Evolutionary conservation across 371 early-diverging fungal species (phyloP).

Genomic region (Actinomortierella wolfii): DNA sequence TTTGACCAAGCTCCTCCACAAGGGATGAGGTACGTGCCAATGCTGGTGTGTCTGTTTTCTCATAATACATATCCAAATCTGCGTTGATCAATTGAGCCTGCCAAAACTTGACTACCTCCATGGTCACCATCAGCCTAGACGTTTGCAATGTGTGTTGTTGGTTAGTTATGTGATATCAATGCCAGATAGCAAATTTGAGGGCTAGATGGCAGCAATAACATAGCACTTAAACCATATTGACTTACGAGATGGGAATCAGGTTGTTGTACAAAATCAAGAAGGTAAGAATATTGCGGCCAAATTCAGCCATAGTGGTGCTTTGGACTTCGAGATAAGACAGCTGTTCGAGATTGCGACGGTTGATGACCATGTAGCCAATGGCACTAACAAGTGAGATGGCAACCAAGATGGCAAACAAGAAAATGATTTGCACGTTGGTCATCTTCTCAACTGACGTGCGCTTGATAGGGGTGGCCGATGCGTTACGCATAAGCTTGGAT

Average conservation of each 20-base stretch:
- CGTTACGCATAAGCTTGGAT: conserved; percentile 88
- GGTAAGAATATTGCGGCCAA: conserved; percentile 80
- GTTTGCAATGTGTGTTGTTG: no score
- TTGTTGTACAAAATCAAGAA: conserved; percentile 91
- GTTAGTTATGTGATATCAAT: no score
- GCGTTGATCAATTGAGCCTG: conserved; percentile 80
- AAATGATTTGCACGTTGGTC: conserved; percentile 93
- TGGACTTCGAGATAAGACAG: conserved; percentile 29
- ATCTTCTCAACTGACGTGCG: conserved; percentile 81
- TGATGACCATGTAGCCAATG: conserved; percentile 70
- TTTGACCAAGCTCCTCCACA: conserved; percentile 94
- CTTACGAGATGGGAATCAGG: conserved; percentile 84
- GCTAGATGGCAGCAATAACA: no score
- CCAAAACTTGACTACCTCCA: conserved; percentile 90
- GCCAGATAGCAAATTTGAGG: no score
- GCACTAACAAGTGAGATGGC: conserved; percentile 87
- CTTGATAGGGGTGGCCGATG: conserved; percentile 83
- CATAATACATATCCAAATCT: conserved; percentile 89
- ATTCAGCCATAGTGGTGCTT: conserved; percentile 50
- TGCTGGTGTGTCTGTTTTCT: conserved; percentile 82
- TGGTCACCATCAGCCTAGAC: conserved; percentile 87
- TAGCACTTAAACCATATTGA: no score
- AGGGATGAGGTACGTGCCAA: conserved; percentile 86
- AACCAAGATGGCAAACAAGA: conserved; percentile 86
- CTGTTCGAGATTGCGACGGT: conserved; percentile 47